phyloP scores from a whole-genome alignment of 352 stramenopile genomes.

The Peronospora farinosa region DNA sequence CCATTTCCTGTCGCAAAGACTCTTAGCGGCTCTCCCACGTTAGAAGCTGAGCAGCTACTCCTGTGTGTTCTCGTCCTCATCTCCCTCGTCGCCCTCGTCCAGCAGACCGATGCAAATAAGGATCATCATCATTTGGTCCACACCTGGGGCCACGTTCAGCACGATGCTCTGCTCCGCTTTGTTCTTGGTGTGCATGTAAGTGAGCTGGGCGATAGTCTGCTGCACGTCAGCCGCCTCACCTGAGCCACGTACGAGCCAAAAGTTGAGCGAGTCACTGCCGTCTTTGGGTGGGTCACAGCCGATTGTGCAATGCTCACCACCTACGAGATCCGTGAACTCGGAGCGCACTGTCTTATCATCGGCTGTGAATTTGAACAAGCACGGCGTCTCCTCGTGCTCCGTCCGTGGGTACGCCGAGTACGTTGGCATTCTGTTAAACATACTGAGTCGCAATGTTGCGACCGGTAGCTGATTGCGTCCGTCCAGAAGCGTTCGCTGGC shows the following conservation, averaged over 20 bases:
- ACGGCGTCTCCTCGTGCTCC: conserved; percentile 36
- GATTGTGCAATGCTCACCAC: conserved; percentile 26
- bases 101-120: conserved; percentile 36
- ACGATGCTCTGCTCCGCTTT: conserved; percentile 21
- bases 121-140: conserved; percentile 40
- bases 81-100: conserved; percentile 27
- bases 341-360: conserved; percentile 25
- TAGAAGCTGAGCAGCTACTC: conserved; percentile 1
- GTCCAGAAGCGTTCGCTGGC: conserved; percentile 33
- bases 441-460: conserved; percentile 27
- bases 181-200: conserved; percentile 23
- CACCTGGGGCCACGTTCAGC: conserved; percentile 29
- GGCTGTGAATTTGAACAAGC: conserved; percentile 31
- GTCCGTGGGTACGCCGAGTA: conserved; percentile 34
- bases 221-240: conserved; percentile 24
- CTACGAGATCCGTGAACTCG: conserved; percentile 35
- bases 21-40: no score
- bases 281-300: conserved; percentile 23
- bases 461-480: conserved; percentile 28
- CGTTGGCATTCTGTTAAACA: conserved; percentile 31
- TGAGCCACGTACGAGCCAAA: conserved; percentile 34
- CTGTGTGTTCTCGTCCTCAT: conserved; percentile 24
- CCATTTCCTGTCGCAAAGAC: no score
- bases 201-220: conserved; percentile 27
- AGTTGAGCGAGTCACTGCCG: conserved; percentile 20